Base-by-base conservation (phyloP, 352 stramenopile species). In the Plasmopara muralis region DNA sequence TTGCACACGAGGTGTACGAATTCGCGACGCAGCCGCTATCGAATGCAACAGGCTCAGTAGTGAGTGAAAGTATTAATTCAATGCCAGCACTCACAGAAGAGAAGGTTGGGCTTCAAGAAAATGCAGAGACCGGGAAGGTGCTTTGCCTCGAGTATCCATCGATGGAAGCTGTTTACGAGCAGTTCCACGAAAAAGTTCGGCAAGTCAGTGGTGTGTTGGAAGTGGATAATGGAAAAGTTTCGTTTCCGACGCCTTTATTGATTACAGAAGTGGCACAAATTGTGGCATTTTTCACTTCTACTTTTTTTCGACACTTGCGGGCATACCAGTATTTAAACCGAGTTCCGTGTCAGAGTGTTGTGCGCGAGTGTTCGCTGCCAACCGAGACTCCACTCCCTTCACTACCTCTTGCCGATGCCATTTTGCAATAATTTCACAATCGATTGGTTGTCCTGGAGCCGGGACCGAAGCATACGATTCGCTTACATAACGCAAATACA, bases 251-350 rank as follows among this genome's bases (percentile, higher is more conserved):
- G 10, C 64, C 43, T 7, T 64, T 83, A 15, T 64, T 57, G n/a
- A 34, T 58, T 6, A 34, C 15, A 45, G 68, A 91, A 34, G 76
- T 88, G 25, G 56, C 65, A 29, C 65, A 47, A 9, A 74, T 89
- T 51, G 78, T 89, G n/a, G 35, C 50, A 40, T 91, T 86, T 63
- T 72, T 91, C 57, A 73, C 68, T 14, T 65, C 69, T 6, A 88
- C 81, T 9, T 85, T 89, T 59, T 87, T 87, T 55, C 65, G 68
- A 13, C 74, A 89, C 52, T 62, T 89, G 31, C 49, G 50, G 10
- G 71, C 77, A 25, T 88, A 86, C 47, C 81, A 92, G 42, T 87
- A 83, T 50, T 34, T 61, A 28, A 56, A 37, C 33, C 52, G 50
- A 6, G 46, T 59, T 40, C 47, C 60, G 43, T 50, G 56, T 43